Conservation (phyloP, 805 yeast genomes). For the Pichia exigua region DNA sequence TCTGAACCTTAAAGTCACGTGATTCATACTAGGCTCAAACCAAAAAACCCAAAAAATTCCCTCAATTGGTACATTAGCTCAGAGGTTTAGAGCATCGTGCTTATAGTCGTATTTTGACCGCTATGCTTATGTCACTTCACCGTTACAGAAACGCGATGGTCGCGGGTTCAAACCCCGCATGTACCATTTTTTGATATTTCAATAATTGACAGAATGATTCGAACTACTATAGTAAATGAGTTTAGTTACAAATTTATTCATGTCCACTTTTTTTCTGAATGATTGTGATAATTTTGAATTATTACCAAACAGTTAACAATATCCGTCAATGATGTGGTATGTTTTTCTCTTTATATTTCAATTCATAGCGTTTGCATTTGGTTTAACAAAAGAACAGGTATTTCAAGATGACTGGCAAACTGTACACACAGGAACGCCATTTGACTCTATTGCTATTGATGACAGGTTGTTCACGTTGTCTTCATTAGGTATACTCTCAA, state of each 20-base stretch:
- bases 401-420: constrained; percentile 49
- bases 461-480: constrained; percentile 22
- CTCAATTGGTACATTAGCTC: constrained; percentile 53
- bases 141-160: constrained; percentile 68
- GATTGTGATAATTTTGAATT: neutral
- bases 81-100: constrained; percentile 76
- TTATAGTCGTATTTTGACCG: constrained; percentile 48
- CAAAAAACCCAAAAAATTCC: neutral
- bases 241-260: neutral
- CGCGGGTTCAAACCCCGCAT: constrained; percentile 74
- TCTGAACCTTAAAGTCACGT: neutral
- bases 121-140: constrained; percentile 47
- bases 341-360: neutral
- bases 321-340: neutral
- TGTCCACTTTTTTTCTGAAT: neutral
- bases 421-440: constrained; percentile 36
- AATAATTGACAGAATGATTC: neutral
- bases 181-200: constrained; percentile 21
- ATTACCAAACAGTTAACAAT: too few relatives aligned
- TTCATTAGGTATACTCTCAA: constrained; percentile 21
- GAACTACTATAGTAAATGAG: neutral
- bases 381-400: constrained; percentile 39
- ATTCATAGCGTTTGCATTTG: neutral
- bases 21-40: neutral
- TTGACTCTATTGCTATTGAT: constrained; percentile 4